These are phyloP conservation scores for Chlorella sorokiniana DNA, from an alignment of 139 green algal genomes.

Conservation along the genomic window DNA sequence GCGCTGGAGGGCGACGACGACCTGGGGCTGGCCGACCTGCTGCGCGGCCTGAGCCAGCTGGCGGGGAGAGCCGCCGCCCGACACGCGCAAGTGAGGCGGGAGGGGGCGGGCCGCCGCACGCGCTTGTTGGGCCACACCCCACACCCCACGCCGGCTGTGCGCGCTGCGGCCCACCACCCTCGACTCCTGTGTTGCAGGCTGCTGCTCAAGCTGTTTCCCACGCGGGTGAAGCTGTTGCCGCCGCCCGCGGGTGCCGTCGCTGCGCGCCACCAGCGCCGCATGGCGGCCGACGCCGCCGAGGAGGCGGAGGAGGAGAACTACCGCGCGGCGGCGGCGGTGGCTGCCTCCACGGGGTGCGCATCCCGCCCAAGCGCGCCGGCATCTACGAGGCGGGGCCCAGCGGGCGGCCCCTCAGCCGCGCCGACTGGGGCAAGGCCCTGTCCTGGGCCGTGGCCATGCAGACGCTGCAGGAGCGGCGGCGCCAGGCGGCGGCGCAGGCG, in stretches of 20 bases:
- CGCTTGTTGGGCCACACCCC: no score
- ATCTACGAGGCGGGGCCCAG: constrained; percentile 19
- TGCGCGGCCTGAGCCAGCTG: constrained; percentile 23
- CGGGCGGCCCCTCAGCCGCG: neutral
- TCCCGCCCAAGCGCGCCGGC: constrained; percentile 16
- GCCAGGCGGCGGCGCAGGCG: neutral
- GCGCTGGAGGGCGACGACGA: constrained; percentile 4
- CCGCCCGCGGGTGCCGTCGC: constrained; percentile 36
- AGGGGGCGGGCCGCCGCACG: neutral
- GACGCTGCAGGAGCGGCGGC: no score
- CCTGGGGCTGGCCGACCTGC: constrained; percentile 29
- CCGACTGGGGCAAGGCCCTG: constrained; percentile 44
- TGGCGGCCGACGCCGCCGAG: constrained; percentile 32
- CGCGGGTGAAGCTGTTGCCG: constrained; percentile 41
- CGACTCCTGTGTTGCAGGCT: constrained; percentile 24
- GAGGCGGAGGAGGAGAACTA: constrained; percentile 33
- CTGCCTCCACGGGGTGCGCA: constrained; percentile 31
- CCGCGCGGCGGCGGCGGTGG: constrained; percentile 20
- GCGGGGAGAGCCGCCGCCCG: constrained; percentile 22
- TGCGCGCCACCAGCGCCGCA: constrained; percentile 31
- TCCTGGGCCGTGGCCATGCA: constrained; percentile 47
- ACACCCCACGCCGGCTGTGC: no score
- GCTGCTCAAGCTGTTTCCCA: constrained; percentile 47
- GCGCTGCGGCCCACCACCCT: no score
- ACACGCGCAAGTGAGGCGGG: constrained; percentile 26